These are phyloP conservation scores for Simmondsia chinensis DNA, from an alignment of 148 eudicot species.

Conservation along the genomic window DNA sequence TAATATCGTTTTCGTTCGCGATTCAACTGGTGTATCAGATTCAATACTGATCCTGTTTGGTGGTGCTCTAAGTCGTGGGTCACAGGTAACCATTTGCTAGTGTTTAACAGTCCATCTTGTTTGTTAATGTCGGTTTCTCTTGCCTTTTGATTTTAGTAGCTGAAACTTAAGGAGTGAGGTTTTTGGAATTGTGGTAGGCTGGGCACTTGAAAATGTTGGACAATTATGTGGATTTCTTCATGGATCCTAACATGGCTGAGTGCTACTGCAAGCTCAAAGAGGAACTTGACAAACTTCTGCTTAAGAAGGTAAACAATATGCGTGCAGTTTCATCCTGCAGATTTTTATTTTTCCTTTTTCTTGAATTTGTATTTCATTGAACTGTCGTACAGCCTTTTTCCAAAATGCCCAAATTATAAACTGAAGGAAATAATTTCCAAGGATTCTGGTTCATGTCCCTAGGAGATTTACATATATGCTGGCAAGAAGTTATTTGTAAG, in stretches of 20 bases:
- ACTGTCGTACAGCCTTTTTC: no score
- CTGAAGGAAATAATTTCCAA: no score
- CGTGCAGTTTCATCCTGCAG: not conserved
- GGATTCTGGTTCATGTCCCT: no score
- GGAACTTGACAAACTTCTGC: slow-evolving; percentile 71
- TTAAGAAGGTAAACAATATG: slow-evolving; percentile 47
- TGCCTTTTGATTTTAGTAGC: no score
- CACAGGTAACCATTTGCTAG: slow-evolving; percentile 36
- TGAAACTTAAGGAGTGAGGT: no score
- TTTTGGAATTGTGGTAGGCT: slow-evolving; percentile 46
- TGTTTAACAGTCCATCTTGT: not conserved
- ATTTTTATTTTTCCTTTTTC: not conserved
- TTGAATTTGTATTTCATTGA: not conserved
- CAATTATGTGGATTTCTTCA: slow-evolving; percentile 90
- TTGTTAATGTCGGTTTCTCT: not conserved
- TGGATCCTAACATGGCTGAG: slow-evolving; percentile 85
- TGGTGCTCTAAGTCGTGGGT: slow-evolving; percentile 63
- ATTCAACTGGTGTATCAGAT: slow-evolving; percentile 95
- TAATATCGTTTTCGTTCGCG: slow-evolving; percentile 89
- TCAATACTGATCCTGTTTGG: slow-evolving; percentile 91
- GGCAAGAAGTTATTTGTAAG: no score
- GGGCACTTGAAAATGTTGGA: slow-evolving; percentile 91
- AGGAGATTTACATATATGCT: no score
- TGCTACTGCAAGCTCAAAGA: slow-evolving; percentile 82
- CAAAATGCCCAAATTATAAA: no score